Evolutionary conservation across 2,329 filamentous ascomycete genomes (phyloP).

Genomic region (Calonectria henricotiae): DNA sequence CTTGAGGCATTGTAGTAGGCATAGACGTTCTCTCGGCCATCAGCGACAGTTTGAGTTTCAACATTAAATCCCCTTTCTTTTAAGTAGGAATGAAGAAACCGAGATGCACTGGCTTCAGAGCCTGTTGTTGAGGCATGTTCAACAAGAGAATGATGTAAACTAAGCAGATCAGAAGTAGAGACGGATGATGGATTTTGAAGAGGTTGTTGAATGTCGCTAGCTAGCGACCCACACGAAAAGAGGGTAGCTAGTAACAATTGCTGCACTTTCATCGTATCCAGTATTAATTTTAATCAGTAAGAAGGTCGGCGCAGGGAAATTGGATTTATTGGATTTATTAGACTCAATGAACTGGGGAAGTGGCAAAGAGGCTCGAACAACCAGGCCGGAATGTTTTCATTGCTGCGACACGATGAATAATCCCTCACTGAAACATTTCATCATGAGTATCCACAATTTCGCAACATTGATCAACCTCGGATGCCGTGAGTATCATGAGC

Average conservation of each 20-base stretch:
- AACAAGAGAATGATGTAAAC: neutral
- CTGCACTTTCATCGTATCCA: neutral
- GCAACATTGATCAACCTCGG: neutral
- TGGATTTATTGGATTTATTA: too few species aligned
- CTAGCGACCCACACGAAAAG: neutral
- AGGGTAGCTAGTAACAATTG: neutral
- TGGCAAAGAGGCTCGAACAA: too few species aligned
- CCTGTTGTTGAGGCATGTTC: slow-evolving; percentile 4
- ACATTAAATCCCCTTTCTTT: slow-evolving; percentile 60
- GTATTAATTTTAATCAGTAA: neutral
- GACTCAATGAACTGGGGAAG: neutral
- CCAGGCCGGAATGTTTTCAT: neutral
- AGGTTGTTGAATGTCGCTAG: neutral
- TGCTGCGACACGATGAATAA: neutral
- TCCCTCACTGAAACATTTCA: slow-evolving; percentile 6
- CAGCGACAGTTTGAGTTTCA: slow-evolving; percentile 57
- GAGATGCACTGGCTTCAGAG: neutral
- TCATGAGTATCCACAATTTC: slow-evolving; percentile 17
- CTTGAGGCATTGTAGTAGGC: slow-evolving; percentile 71
- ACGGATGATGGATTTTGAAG: neutral
- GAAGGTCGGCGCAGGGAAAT: neutral
- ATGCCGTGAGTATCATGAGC: neutral
- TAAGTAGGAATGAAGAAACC: slow-evolving; percentile 66
- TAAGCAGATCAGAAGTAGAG: neutral
- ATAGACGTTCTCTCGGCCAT: slow-evolving; percentile 74